These are phyloP conservation scores for Leccinum fallax DNA, from an alignment of 1,284 basidiomycete genomes.

Conservation along the genomic window DNA sequence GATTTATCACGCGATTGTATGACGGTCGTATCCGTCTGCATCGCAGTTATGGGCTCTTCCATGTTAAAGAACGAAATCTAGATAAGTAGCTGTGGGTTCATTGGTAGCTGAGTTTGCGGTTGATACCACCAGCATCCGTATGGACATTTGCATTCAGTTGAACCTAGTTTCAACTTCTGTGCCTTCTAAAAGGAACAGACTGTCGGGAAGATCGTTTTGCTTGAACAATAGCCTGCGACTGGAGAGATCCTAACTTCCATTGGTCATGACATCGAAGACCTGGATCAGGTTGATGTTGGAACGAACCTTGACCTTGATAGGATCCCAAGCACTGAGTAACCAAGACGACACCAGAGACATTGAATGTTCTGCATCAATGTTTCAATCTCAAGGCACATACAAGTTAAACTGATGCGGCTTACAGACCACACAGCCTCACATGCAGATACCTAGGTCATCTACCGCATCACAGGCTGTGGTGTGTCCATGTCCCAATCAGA, in stretches of 20 bases:
- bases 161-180: background rate
- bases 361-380: background rate
- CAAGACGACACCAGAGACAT: background rate
- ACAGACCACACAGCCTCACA: background rate
- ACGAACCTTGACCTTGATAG: background rate
- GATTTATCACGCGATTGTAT: background rate
- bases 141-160: background rate
- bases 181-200: background rate
- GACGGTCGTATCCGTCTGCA: background rate
- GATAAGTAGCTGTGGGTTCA: background rate
- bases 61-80: background rate
- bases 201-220: background rate
- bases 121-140: background rate
- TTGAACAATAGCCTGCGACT: background rate
- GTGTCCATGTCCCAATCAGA: background rate
- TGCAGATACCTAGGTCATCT: background rate
- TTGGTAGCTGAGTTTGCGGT: background rate
- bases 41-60: constrained; percentile 14
- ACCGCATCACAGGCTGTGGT: background rate
- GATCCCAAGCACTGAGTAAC: background rate
- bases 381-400: background rate
- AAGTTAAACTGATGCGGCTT: background rate
- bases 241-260: background rate
- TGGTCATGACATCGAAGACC: background rate
- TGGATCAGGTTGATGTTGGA: background rate